A percentile compares a stretch with the other conserved stretches of the same genome.
Evolutionary conservation across 2,329 filamentous ascomycete genomes (phyloP).

Genomic region (Hypoxylon rubiginosum): DNA sequence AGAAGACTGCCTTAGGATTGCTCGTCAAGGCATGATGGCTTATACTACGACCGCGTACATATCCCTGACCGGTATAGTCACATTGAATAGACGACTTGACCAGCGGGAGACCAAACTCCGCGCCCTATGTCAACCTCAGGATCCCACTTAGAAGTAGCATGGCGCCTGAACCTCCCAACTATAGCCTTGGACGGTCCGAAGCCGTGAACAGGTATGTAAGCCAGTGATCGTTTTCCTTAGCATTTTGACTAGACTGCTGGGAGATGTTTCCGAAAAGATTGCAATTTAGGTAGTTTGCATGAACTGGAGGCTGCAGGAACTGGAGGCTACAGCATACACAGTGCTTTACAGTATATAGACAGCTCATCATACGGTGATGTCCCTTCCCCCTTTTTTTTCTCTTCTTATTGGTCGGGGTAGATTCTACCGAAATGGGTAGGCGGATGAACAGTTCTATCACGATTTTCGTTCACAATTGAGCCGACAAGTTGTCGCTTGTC

Average conservation of each 20-base stretch:
- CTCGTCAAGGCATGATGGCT: constrained; percentile 7
- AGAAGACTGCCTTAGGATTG: background rate
- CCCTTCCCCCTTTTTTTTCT: constrained; percentile 33
- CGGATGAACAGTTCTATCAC: constrained; percentile 5
- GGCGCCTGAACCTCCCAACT: background rate
- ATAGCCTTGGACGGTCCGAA: background rate
- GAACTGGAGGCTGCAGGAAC: no score
- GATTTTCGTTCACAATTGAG: constrained; percentile 29
- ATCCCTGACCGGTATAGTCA: constrained; percentile 29
- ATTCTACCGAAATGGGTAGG: constrained; percentile 41
- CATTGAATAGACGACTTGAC: constrained; percentile 19
- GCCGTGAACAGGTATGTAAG: background rate
- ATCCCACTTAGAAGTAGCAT: constrained; percentile 11
- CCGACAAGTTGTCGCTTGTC: constrained; percentile 23
- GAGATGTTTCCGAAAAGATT: constrained; percentile 11
- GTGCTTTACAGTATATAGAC: constrained; percentile 12
- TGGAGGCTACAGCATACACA: no score
- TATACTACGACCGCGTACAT: constrained; percentile 19
- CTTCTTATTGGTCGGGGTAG: constrained; percentile 52
- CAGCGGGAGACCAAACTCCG: constrained; percentile 38
- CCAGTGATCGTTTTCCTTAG: background rate
- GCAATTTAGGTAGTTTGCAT: no score
- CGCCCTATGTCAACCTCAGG: constrained; percentile 8
- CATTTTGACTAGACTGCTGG: constrained; percentile 14
- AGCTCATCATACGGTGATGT: background rate